These are phyloP conservation scores for Aspergillus affinis DNA, from an alignment of 495 filamentous ascomycete genomes.

Conservation along the genomic window DNA sequence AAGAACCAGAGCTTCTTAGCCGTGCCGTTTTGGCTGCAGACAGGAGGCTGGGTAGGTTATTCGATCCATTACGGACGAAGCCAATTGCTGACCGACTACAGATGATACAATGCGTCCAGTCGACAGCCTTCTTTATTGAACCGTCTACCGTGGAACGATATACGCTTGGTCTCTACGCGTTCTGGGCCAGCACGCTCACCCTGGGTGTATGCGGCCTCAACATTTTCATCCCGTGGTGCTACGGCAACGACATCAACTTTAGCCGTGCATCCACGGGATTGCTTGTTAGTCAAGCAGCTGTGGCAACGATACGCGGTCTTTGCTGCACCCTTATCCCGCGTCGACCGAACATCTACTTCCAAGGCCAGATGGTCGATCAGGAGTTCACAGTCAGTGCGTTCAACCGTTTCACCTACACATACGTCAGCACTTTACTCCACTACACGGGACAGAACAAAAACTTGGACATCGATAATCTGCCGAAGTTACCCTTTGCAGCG, in stretches of 20 bases:
- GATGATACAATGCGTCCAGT: slow-evolving; percentile 32
- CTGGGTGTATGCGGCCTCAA: slow-evolving; percentile 20
- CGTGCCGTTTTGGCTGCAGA: slow-evolving; percentile 32
- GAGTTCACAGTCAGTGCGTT: slow-evolving; percentile 60
- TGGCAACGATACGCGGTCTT: slow-evolving; percentile 30
- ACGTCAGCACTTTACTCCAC: slow-evolving; percentile 55
- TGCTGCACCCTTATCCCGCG: slow-evolving; percentile 54
- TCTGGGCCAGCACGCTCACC: slow-evolving; percentile 30
- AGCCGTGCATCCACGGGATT: slow-evolving; percentile 20
- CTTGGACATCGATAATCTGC: slow-evolving; percentile 60
- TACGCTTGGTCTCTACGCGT: slow-evolving; percentile 27
- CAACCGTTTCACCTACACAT: slow-evolving; percentile 62
- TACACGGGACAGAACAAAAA: slow-evolving; percentile 53
- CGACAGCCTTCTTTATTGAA: slow-evolving; percentile 37
- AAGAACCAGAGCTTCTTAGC: slow-evolving; percentile 5
- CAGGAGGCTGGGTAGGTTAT: slow-evolving; percentile 38
- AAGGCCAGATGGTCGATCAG: slow-evolving; percentile 61
- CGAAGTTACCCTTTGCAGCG: slow-evolving; percentile 37
- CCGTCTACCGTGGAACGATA: slow-evolving; percentile 31
- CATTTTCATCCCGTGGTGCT: slow-evolving; percentile 18
- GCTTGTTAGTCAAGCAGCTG: slow-evolving; percentile 21
- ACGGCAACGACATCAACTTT: slow-evolving; percentile 8
- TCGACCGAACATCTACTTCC: slow-evolving; percentile 61
- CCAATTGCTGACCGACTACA: slow-evolving; percentile 11
- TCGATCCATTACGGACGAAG: neutral